Conservation (phyloP, 2,329 filamentous ascomycete genomes). For the Nectriaceae sp. region DNA sequence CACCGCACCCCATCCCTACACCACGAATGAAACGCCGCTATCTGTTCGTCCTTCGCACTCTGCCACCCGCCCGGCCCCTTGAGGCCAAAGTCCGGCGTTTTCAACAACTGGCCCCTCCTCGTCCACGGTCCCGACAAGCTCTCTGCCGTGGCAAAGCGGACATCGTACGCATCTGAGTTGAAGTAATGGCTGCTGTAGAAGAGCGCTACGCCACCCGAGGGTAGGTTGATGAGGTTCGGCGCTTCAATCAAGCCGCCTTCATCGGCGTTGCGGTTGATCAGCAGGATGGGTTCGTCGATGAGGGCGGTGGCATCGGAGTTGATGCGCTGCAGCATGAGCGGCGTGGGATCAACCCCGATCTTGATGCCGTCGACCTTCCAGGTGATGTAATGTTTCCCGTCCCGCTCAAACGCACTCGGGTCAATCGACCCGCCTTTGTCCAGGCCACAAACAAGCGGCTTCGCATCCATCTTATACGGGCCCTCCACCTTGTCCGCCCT, state of each 20-base stretch:
- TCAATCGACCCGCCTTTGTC: conserved; percentile 64
- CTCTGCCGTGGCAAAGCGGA: conserved; percentile 57
- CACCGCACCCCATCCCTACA: conserved; percentile 35
- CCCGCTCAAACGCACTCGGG: conserved; percentile 54
- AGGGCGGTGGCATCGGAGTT: conserved; percentile 52
- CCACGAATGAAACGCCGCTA: conserved; percentile 41
- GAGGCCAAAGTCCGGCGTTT: conserved; percentile 39
- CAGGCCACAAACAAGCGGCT: conserved; percentile 54
- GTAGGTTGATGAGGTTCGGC: conserved; percentile 51
- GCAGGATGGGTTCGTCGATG: conserved; percentile 49
- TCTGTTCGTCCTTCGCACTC: conserved; percentile 30
- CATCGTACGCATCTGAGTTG: conserved; percentile 54
- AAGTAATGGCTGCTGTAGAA: conserved; percentile 66
- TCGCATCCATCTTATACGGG: conserved; percentile 50
- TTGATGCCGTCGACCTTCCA: conserved; percentile 67
- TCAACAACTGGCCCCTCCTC: conserved; percentile 35
- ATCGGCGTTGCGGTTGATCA: conserved; percentile 44
- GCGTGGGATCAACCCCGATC: conserved; percentile 45
- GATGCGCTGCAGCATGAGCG: conserved; percentile 58
- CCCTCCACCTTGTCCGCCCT: conserved; percentile 48
- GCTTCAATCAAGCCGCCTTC: conserved; percentile 64
- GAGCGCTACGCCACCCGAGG: conserved; percentile 54
- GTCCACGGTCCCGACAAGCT: conserved; percentile 40
- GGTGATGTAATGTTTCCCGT: conserved; percentile 52
- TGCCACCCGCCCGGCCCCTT: conserved; percentile 44